Percentiles rank a stretch among this genome's conserved stretches.
phyloP scores from a whole-genome alignment of 345 rosid genomes.

The Ceriops decandra region DNA sequence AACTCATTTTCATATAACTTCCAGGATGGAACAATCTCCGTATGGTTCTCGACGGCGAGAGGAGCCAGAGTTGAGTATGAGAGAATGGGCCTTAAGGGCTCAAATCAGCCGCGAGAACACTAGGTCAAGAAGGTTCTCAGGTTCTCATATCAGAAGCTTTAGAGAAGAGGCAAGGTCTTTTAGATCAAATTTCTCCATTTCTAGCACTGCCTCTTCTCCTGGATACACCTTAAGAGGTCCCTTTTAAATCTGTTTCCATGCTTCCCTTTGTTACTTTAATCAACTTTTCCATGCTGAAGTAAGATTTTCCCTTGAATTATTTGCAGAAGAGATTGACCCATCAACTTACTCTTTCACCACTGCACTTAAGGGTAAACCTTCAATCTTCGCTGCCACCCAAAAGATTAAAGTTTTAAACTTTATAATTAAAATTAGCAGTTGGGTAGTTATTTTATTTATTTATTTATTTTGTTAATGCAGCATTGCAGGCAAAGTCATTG shows the following conservation, averaged over 20 bases:
- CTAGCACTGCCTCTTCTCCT: slow-evolving; percentile 95
- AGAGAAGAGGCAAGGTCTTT: slow-evolving; percentile 68
- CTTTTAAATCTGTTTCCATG: too few species aligned
- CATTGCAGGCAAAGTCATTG: slow-evolving; percentile 71
- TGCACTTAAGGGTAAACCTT: slow-evolving; percentile 66
- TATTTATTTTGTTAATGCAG: slow-evolving; percentile 31
- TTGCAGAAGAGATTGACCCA: slow-evolving; percentile 89
- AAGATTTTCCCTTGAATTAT: background rate
- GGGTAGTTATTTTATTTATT: background rate
- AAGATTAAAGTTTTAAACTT: too few species aligned
- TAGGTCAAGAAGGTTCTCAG: slow-evolving; percentile 67
- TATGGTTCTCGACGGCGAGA: slow-evolving; percentile 26
- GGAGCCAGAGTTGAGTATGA: slow-evolving; percentile 41
- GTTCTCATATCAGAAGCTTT: slow-evolving; percentile 66
- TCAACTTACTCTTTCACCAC: slow-evolving; percentile 85
- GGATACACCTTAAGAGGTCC: slow-evolving; percentile 42
- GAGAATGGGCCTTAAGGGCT: slow-evolving; percentile 59
- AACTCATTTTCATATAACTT: slow-evolving; percentile 16
- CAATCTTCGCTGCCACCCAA: too few species aligned
- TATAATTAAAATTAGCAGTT: too few species aligned
- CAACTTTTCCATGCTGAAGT: background rate
- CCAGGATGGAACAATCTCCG: slow-evolving; percentile 31
- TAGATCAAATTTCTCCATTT: slow-evolving; percentile 60
- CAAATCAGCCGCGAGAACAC: slow-evolving; percentile 46
- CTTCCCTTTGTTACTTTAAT: too few species aligned